Base-by-base conservation (phyloP, 139 green algal genomes). In the Tetradesmus obliquus region DNA sequence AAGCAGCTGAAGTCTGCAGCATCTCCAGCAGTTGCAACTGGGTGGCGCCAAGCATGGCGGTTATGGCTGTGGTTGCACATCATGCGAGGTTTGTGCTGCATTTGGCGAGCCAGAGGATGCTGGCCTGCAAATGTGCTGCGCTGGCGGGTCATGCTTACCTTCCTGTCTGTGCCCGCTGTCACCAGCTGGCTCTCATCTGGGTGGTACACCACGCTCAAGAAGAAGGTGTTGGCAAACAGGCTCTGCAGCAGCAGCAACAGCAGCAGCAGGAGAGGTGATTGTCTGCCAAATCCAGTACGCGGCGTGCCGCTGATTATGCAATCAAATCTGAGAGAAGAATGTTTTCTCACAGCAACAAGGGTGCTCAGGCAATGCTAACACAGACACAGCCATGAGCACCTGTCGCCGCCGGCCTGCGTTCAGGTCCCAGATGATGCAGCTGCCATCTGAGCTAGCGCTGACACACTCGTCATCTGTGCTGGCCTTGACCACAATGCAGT, bases 351-450 rank as follows among this genome's bases (percentile, higher is more conserved):
- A 45, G 32, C 32, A 45, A 45, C 32, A 45, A 45, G 32, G 32
- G 32, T 45, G 32, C 32, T 45, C 32, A 45, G 32, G 32, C 32
- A 45, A 45, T 45, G 32, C 32, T 45, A 45, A 45, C 32, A 45
- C 32, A 45, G 32, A 45, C 32, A 45, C 32, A 45, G 32, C 32
- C 57, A 66, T 66, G 57, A 1, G 1, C 66, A 76, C 66, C 66
- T 76, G 66, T 76, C 66, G 13, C 66, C 66, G 66, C 92, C 95
- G 95, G 90, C 96, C 96, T 51, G 94, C 96, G 76, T 86, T 90
- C 62, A 99, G 88, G 93, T 98, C 96, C 97, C 97, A 99, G 69
- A 98, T 95, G 94, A 99, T 97, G 95, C 96, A 98, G 84, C 83
- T 95, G 91, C 97, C 97, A 91, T 99, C 97, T 20, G 84, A 94